These are phyloP conservation scores for Apiotrichum laibachii DNA, from an alignment of 1,284 basidiomycete species.

Conservation along the genomic window DNA sequence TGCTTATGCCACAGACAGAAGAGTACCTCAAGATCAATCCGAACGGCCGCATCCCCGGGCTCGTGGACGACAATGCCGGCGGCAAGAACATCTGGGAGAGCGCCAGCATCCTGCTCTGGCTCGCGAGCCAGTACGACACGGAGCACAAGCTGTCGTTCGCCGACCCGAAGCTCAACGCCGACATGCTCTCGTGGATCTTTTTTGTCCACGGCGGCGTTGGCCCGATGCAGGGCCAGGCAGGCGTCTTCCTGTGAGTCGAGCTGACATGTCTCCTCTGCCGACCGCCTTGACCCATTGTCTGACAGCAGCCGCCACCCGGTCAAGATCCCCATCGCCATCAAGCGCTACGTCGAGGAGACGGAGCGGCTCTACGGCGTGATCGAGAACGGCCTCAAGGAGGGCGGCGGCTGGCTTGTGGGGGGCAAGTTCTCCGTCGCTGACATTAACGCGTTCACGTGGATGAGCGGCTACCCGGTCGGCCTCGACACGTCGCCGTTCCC, in stretches of 20 bases:
- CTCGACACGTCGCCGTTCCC: conserved; percentile 61
- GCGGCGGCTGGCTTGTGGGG: conserved; percentile 61
- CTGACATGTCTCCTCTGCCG: too few relatives aligned
- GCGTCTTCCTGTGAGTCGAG: conserved; percentile 1
- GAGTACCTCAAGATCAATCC: conserved; percentile 66
- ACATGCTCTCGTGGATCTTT: conserved; percentile 74
- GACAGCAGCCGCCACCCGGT: conserved; percentile 4
- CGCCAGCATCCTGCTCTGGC: conserved; percentile 64
- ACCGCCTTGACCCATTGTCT: neutral
- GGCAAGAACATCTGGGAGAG: conserved; percentile 65
- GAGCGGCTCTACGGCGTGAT: conserved; percentile 72
- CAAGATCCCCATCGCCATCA: conserved; percentile 51
- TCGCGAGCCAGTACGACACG: conserved; percentile 58
- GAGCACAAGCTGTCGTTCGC: conserved; percentile 26
- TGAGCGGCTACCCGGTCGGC: conserved; percentile 54
- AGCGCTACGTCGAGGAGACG: conserved; percentile 71
- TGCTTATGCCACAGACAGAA: conserved; percentile 41
- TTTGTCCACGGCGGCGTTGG: conserved; percentile 56
- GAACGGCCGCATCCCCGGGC: conserved; percentile 63
- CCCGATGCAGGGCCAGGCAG: conserved; percentile 45
- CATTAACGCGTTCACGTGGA: conserved; percentile 54
- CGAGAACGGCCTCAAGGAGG: conserved; percentile 61
- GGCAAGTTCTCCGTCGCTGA: conserved; percentile 62
- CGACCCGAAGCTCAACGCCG: conserved; percentile 57
- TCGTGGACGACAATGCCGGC: conserved; percentile 43